Percentiles rank a stretch among this genome's conserved stretches.
phyloP scores from a whole-genome alignment of 2,329 filamentous ascomycete species.

The Alternaria ethzedia region DNA sequence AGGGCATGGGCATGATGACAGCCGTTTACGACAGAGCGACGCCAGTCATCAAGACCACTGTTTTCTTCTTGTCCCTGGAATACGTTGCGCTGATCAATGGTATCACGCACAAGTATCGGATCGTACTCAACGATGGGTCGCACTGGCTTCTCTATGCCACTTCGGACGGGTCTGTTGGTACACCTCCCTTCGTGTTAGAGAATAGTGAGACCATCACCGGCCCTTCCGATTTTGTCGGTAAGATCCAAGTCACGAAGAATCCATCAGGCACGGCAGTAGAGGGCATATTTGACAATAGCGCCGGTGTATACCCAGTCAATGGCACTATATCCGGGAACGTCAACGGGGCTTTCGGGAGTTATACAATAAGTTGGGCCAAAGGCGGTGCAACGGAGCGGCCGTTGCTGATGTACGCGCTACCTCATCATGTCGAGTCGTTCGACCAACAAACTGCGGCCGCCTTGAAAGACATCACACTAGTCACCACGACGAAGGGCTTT shows the following conservation, averaged over 20 bases:
- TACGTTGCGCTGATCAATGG: constrained; percentile 38
- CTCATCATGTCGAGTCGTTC: constrained; percentile 84
- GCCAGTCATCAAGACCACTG: constrained; percentile 75
- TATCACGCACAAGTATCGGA: constrained; percentile 47
- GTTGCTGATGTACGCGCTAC: constrained; percentile 86
- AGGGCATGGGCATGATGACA: constrained; percentile 89
- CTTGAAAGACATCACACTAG: constrained; percentile 64
- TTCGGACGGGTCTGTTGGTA: constrained; percentile 59
- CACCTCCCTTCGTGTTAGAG: constrained; percentile 72
- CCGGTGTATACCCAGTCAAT: constrained; percentile 75
- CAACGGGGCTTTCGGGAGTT: constrained; percentile 63
- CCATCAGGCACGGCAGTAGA: constrained; percentile 61
- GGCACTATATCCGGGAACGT: constrained; percentile 59
- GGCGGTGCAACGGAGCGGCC: constrained; percentile 63
- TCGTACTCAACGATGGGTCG: constrained; percentile 59
- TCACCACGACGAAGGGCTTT: constrained; percentile 87
- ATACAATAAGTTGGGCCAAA: constrained; percentile 75
- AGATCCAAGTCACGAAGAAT: constrained; percentile 84
- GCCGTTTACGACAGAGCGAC: constrained; percentile 73
- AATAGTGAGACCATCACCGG: constrained; percentile 72
- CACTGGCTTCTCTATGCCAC: constrained; percentile 83
- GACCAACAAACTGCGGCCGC: constrained; percentile 61
- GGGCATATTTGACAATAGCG: constrained; percentile 76
- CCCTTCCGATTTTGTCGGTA: constrained; percentile 72
- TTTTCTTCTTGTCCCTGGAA: constrained; percentile 75